Percentiles rank a stretch among this genome's conserved stretches.
phyloP scores from a whole-genome alignment of 2,329 filamentous ascomycete species.

The Penicillium sp. region DNA sequence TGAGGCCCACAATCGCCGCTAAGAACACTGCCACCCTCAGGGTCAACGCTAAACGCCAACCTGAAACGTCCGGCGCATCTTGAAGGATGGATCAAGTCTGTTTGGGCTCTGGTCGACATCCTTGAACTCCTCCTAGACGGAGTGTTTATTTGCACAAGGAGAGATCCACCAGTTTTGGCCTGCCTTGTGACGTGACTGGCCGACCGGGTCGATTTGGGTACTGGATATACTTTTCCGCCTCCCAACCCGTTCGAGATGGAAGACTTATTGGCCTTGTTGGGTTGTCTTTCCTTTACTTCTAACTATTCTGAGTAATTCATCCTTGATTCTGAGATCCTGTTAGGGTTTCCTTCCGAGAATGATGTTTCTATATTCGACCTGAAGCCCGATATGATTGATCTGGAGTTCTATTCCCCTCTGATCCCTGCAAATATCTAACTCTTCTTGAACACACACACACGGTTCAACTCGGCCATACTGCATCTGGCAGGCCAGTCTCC shows the following conservation, averaged over 20 bases:
- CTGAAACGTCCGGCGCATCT: slow-evolving; percentile 39
- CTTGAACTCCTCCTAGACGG: not conserved
- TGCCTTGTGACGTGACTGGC: slow-evolving; percentile 2
- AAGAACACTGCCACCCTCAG: slow-evolving; percentile 41
- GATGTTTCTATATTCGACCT: not conserved
- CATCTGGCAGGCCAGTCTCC: slow-evolving; percentile 3
- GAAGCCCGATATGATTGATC: not conserved
- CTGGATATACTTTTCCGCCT: slow-evolving; percentile 3
- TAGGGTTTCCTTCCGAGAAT: not conserved
- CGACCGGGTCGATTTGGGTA: not conserved
- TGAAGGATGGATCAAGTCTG: slow-evolving; percentile 20
- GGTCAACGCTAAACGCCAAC: slow-evolving; percentile 38
- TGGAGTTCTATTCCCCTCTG: not conserved
- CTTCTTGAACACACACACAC: slow-evolving; percentile 1
- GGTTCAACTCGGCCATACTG: not conserved
- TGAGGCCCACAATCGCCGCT: slow-evolving; percentile 29
- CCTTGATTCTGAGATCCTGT: not conserved
- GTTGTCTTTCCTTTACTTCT: slow-evolving; percentile 6
- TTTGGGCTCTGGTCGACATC: not conserved
- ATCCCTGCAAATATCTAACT: not conserved
- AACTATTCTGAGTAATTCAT: slow-evolving; percentile 4
- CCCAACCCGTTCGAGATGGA: slow-evolving; percentile 26
- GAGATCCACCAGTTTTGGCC: not conserved
- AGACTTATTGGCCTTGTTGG: not conserved
- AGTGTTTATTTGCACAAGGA: not conserved